Percentiles rank a stretch among this genome's conserved stretches.
Evolutionary conservation across 352 stramenopile species (phyloP).

Genomic region (Blastocystis hominis): DNA sequence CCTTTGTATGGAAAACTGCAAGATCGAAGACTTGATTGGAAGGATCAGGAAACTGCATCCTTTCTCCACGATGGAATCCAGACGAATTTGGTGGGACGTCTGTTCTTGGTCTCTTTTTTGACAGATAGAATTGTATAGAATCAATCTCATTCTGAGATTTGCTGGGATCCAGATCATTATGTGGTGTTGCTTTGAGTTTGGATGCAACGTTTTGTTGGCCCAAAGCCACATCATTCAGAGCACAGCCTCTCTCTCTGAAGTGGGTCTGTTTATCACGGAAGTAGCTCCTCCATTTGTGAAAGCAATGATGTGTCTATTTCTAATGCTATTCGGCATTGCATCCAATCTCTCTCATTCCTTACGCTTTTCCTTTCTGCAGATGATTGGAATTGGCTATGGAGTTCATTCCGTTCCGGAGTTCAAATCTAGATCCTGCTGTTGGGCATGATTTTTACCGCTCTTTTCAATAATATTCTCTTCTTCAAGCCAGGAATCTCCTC

Average conservation of each 20-base stretch:
- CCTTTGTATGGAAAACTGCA: background rate
- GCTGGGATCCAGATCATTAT: slow-evolving; percentile 8
- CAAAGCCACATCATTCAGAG: background rate
- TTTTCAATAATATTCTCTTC: slow-evolving; percentile 1
- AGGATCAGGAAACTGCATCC: background rate
- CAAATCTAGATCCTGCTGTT: background rate
- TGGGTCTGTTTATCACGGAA: background rate
- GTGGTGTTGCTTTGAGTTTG: slow-evolving; percentile 19
- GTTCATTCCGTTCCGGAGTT: background rate
- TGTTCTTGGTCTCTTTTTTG: background rate
- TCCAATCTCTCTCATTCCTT: background rate
- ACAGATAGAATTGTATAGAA: slow-evolving; percentile 8
- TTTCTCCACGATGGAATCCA: slow-evolving; percentile 12
- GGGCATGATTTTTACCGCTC: background rate
- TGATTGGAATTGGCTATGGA: background rate
- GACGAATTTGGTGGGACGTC: slow-evolving; percentile 40
- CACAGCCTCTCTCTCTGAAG: background rate
- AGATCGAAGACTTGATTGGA: background rate
- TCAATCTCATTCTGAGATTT: background rate
- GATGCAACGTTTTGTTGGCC: background rate
- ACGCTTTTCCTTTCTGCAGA: background rate
- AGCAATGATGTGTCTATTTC: background rate
- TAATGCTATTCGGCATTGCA: background rate
- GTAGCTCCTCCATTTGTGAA: background rate
- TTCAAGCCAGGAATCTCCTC: background rate